Evolutionary conservation across 2,329 filamentous ascomycete genomes (phyloP), one percentile per base, ranked within the genome.

Genomic region (Pseudogymnoascus sp.): DNA sequence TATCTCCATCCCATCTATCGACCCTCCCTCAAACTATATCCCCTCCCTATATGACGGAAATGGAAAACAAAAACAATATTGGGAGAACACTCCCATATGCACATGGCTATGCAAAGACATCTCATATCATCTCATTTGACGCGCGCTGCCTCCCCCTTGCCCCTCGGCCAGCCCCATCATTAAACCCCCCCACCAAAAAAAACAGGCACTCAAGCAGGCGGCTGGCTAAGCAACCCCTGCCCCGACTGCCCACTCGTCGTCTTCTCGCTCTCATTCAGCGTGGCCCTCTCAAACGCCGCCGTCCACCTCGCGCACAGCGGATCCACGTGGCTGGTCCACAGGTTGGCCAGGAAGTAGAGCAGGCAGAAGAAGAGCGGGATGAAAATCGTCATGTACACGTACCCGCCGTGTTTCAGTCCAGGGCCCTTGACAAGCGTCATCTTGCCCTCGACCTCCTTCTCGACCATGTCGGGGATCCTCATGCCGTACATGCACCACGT

Each of bases 401-500:
- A 64, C 39, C 73, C 70, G 31, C 78, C 74, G 65, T 77, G 74
- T 52, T 73, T 68, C 39, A 78, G 69, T 63, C 63, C 38, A 16
- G 75, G 73, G 6, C 73, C 73, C 4, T 73, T 69, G 6, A 76
- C 69, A 14, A 71, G 65, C 21, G 16, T 26, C 29, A 58, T 58
- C 52, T 58, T 35, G 14, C 52, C 52, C 1, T 76, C 69, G 14
- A 77, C 71, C n/a, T 73, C 67, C 19, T 71, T 70, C 37, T 69
- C 64, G 0, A 63, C 63, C 7, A 70, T 60, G 49, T 70, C 67
- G 12, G 70, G 68, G 11, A 76, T 74, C 1, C 73, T 68, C 52
- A 79, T 72, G 14, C 81, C 77, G 64, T 80, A 87, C 11, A 85
- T 73, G 75, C 87, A 78, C 81, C 83, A 87, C 26, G 81, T 80